Conservation (phyloP, 2,329 filamentous ascomycete genomes). For the Phialophora tarda region DNA sequence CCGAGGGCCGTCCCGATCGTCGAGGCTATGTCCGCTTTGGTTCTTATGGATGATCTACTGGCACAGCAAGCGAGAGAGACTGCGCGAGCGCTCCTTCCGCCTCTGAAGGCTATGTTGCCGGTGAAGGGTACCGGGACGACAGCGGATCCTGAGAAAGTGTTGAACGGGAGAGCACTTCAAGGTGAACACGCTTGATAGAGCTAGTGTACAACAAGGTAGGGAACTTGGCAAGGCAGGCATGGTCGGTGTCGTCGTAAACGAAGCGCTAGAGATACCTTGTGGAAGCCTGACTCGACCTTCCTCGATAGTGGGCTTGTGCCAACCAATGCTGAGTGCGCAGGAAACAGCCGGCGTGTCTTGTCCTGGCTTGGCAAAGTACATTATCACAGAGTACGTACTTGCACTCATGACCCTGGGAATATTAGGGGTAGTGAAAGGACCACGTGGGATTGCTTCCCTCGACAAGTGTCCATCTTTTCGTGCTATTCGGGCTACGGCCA, state of each 20-base stretch:
- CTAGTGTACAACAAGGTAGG: slow-evolving; percentile 7
- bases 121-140: slow-evolving; percentile 35
- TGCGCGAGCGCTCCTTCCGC: slow-evolving; percentile 43
- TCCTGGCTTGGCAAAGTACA: too few relatives aligned
- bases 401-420: too few relatives aligned
- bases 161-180: slow-evolving; percentile 24
- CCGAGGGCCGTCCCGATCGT: slow-evolving; percentile 74
- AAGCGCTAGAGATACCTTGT: too few relatives aligned
- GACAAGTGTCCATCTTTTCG: too few relatives aligned
- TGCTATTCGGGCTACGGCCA: too few relatives aligned
- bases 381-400: too few relatives aligned
- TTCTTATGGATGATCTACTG: slow-evolving; percentile 84
- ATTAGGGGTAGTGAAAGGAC: too few relatives aligned
- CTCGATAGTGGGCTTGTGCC: neutral
- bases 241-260: too few relatives aligned
- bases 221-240: neutral
- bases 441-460: too few relatives aligned
- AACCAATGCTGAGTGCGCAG: too few relatives aligned
- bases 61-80: slow-evolving; percentile 72
- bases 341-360: too few relatives aligned
- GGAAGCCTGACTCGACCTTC: neutral
- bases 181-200: neutral
- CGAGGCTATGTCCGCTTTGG: slow-evolving; percentile 88
- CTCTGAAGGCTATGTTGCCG: slow-evolving; percentile 32
- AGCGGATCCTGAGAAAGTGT: slow-evolving; percentile 29